phyloP scores from a whole-genome alignment of 345 rosid genomes.

The Aquilaria sinensis region DNA sequence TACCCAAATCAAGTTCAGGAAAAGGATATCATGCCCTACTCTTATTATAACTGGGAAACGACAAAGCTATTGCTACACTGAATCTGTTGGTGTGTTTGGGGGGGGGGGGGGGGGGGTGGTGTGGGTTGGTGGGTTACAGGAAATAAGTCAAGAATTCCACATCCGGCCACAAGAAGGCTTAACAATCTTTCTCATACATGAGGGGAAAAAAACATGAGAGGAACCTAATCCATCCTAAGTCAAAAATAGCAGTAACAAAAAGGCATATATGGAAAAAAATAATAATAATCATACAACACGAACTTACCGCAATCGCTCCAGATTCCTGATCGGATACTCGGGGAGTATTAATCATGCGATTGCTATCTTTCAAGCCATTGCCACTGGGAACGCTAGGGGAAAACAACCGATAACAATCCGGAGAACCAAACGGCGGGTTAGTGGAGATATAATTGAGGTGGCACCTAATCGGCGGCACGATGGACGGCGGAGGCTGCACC shows the following conservation, averaged over 20 bases:
- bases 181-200: not conserved
- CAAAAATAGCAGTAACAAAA: not conserved
- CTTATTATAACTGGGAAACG: no score
- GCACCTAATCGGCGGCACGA: slow-evolving; percentile 65
- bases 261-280: not conserved
- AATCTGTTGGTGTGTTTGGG: no score
- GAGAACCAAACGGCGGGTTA: slow-evolving; percentile 66
- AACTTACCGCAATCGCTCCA: slow-evolving; percentile 68
- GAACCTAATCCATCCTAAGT: not conserved
- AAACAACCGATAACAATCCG: slow-evolving; percentile 69
- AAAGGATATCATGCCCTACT: no score
- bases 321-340: slow-evolving; percentile 45
- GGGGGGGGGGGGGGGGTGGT: no score
- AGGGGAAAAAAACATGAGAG: not conserved
- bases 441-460: slow-evolving; percentile 68
- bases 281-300: not conserved
- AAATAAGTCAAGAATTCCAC: no score
- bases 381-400: slow-evolving; percentile 20
- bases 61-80: no score
- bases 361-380: slow-evolving; percentile 2
- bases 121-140: no score
- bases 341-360: not conserved
- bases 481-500: slow-evolving; percentile 26
- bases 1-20: no score
- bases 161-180: no score